Conservation (phyloP, 129 eudicot species). For the Flaveria linearis region DNA sequence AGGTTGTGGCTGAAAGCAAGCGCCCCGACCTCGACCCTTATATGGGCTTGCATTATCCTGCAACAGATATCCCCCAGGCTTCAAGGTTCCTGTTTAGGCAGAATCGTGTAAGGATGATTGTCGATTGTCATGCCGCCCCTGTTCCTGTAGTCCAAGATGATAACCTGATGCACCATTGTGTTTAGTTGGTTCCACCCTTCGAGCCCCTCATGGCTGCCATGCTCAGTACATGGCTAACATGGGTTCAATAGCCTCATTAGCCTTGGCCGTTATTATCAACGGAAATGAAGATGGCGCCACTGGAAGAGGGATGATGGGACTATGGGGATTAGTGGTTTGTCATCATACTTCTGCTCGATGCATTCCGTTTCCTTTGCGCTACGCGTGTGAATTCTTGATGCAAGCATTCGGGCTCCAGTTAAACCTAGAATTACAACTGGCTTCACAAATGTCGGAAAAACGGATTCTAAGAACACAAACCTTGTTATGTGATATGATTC, state of each 20-base stretch:
- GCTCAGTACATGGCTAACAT: conserved; percentile 97
- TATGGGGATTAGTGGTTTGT: conserved; percentile 97
- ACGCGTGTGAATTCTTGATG: conserved; percentile 95
- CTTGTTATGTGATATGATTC: conserved; percentile 86
- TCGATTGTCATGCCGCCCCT: conserved; percentile 65
- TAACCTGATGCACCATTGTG: conserved; percentile 74
- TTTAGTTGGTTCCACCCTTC: conserved; percentile 85
- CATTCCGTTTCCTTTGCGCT: conserved; percentile 83
- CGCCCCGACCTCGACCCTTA: conserved; percentile 85
- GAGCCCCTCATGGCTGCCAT: conserved; percentile 99
- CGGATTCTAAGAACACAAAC: conserved; percentile 84
- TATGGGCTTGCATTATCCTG: conserved; percentile 93
- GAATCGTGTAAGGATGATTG: conserved; percentile 87
- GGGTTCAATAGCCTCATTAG: conserved; percentile 96
- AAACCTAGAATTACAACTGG: conserved; percentile 82
- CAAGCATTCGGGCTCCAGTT: conserved; percentile 94
- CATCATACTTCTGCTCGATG: conserved; percentile 88
- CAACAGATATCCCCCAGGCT: conserved; percentile 97
- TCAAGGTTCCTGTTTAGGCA: conserved; percentile 83
- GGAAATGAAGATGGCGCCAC: conserved; percentile 65
- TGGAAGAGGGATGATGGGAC: conserved; percentile 62
- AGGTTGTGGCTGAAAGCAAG: conserved; percentile 91
- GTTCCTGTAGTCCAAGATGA: conserved; percentile 81
- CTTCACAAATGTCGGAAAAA: conserved; percentile 73
- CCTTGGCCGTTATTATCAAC: conserved; percentile 83